These are phyloP conservation scores for Colletotrichum spaethianum DNA, from an alignment of 2,329 filamentous ascomycete genomes.

Conservation along the genomic window DNA sequence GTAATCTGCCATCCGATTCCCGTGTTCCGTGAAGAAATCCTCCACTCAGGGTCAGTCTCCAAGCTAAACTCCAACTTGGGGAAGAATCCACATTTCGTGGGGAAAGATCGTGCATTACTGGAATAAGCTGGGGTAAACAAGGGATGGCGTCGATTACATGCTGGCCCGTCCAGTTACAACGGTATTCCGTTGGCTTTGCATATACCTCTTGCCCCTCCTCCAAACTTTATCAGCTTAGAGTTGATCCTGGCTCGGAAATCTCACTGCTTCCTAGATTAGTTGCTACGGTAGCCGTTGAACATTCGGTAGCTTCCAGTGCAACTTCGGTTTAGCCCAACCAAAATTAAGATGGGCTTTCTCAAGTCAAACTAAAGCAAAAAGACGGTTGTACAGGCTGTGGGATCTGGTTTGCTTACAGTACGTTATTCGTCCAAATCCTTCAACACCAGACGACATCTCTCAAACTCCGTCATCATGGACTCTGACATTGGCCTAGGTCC, in stretches of 20 bases:
- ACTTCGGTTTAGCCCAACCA: constrained; percentile 25
- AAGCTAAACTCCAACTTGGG: constrained; percentile 21
- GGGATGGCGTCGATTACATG: neutral
- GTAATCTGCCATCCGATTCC: constrained; percentile 36
- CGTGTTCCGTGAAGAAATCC: constrained; percentile 25
- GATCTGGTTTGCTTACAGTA: constrained; percentile 32
- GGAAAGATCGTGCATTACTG: constrained; percentile 21
- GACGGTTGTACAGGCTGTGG: constrained; percentile 23
- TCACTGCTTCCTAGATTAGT: constrained; percentile 17
- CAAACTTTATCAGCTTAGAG: neutral
- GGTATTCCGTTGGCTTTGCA: neutral
- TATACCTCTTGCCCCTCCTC: constrained; percentile 12
- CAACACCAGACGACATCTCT: constrained; percentile 10
- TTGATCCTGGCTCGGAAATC: constrained; percentile 18
- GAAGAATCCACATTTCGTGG: constrained; percentile 34
- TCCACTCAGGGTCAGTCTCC: neutral
- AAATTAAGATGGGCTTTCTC: constrained; percentile 25
- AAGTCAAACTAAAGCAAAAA: constrained; percentile 23
- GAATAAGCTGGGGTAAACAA: constrained; percentile 25
- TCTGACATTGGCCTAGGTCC: constrained; percentile 46
- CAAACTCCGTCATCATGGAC: neutral
- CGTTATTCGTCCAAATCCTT: neutral
- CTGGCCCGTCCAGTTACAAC: neutral
- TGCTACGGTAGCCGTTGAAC: constrained; percentile 10
- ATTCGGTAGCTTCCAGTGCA: constrained; percentile 6